Percentiles rank a stretch among this genome's conserved stretches.
Conservation (phyloP, 768 basidiomycete species). For the Leccinum longicurvipes region DNA sequence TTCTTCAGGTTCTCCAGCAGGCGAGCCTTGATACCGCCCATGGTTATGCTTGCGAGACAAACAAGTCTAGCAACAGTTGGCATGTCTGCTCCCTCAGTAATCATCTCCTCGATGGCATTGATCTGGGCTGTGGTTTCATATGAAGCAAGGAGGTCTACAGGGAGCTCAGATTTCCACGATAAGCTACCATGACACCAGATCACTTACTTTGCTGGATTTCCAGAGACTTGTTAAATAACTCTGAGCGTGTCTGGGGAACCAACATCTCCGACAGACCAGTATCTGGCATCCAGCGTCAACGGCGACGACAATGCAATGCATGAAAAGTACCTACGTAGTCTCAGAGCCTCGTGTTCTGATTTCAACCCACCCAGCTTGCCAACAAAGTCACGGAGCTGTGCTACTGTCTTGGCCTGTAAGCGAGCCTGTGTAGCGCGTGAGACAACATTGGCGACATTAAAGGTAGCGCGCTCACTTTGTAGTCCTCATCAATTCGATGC, state of each 20-base stretch:
- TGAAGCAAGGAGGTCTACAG: conserved; percentile 86
- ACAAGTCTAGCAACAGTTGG: conserved; percentile 73
- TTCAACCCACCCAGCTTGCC: conserved; percentile 92
- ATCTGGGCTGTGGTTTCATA: conserved; percentile 82
- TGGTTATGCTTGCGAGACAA: conserved; percentile 81
- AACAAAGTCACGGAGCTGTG: conserved; percentile 92
- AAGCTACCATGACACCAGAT: conserved; percentile 1
- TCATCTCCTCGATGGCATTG: conserved; percentile 84
- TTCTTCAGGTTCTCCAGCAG: conserved; percentile 83
- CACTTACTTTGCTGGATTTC: conserved; percentile 92
- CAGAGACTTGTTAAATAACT: conserved; percentile 85
- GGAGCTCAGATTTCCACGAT: conserved; percentile 4
- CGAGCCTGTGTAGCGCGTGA: conserved; percentile 50
- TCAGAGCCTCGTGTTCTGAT: conserved; percentile 83
- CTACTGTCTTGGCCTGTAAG: conserved; percentile 84
- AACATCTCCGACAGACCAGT: conserved; percentile 93
- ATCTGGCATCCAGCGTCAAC: conserved; percentile 46
- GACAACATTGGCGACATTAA: neutral
- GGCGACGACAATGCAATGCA: neutral
- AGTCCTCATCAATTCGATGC: conserved; percentile 84
- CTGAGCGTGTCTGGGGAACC: conserved; percentile 77
- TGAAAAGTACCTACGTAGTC: conserved; percentile 64
- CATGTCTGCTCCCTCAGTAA: conserved; percentile 84
- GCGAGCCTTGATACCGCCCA: conserved; percentile 86
- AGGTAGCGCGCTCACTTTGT: conserved; percentile 55